Base-by-base conservation (phyloP, 345 rosid genomes). In the Arabidopsis arenosa region DNA sequence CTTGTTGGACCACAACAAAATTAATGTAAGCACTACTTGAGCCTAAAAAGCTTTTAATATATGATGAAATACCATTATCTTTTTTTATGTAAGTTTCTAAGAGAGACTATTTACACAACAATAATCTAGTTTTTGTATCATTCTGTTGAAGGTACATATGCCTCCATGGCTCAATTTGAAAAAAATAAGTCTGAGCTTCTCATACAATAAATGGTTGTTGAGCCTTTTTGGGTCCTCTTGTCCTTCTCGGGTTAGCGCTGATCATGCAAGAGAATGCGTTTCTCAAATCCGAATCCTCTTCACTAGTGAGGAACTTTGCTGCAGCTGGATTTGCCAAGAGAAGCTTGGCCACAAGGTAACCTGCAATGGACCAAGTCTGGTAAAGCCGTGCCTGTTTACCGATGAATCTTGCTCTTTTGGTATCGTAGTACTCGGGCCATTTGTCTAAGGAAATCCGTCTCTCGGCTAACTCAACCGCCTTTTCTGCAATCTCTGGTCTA, bases 341-440 rank as follows among this genome's bases (percentile, higher is more conserved):
- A 39, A 86, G 93, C 82, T 88, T 93, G 14, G 98, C 86, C 51
- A 87, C 92, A 7, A 91, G 98, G 80, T 88, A 91, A 13, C 98
- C 97, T 0, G 98, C 93, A 28, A 91, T 93, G 1, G 98, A 88
- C 98, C 98, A 93, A 0, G 97, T 89, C 73, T 93, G 96, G 78
- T 75, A 89, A 32, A 93, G 80, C 21, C 85, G 88, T 12, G 94
- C 83, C 68, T 93, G 98, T 79, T 93, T 93, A n/a, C 98, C 96
- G 8, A 91, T 91, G 64, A 93, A 91, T 78, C 94, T 88, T 63
- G 81, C 94, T 65, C 78, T 64, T 75, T 84, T 88, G 2, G 93
- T 88, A 69, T 93, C 97, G 35, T 91, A 93, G 80, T 93, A 91
- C 77, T 93, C 96, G 0, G 98, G 98, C 97, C 97, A 93, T 72